Conservation (phyloP, 2,329 filamentous ascomycete species). For the Aspergillus ustus region DNA sequence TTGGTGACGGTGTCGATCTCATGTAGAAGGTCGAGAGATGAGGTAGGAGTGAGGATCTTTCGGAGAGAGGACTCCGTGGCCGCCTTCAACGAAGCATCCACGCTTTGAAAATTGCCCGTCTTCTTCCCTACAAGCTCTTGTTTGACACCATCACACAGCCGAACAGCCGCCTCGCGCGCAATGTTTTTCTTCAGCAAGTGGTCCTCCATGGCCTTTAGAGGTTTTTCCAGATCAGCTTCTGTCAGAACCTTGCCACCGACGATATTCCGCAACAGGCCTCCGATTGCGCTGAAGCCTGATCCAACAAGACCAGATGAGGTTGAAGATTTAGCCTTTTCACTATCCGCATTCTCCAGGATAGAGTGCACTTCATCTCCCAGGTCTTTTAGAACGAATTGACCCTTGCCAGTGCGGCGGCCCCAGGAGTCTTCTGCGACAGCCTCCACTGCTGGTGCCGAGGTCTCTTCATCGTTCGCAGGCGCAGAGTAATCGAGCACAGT, state of each 20-base stretch:
- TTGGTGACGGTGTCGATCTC: slow-evolving; percentile 82
- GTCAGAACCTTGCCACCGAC: slow-evolving; percentile 93
- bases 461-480: slow-evolving; percentile 60
- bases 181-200: slow-evolving; percentile 96
- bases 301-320: slow-evolving; percentile 70
- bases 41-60: slow-evolving; percentile 95
- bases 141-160: slow-evolving; percentile 89
- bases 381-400: slow-evolving; percentile 92
- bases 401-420: slow-evolving; percentile 83
- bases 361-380: slow-evolving; percentile 90
- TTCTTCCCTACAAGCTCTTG: slow-evolving; percentile 87
- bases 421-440: slow-evolving; percentile 78
- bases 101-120: slow-evolving; percentile 87
- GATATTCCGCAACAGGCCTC: slow-evolving; percentile 89
- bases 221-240: slow-evolving; percentile 85
- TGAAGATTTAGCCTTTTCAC: slow-evolving; percentile 57
- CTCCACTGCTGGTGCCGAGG: slow-evolving; percentile 65
- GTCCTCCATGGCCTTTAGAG: slow-evolving; percentile 94
- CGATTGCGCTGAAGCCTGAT: slow-evolving; percentile 79
- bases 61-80: slow-evolving; percentile 91
- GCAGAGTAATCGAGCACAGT: slow-evolving; percentile 89
- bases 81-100: slow-evolving; percentile 79
- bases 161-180: slow-evolving; percentile 87
- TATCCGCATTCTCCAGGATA: slow-evolving; percentile 81
- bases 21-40: slow-evolving; percentile 89